Evolutionary conservation across 768 basidiomycete species (phyloP), one percentile per base, ranked within the genome.

Genomic region (Hygrophorus pudorinus): DNA sequence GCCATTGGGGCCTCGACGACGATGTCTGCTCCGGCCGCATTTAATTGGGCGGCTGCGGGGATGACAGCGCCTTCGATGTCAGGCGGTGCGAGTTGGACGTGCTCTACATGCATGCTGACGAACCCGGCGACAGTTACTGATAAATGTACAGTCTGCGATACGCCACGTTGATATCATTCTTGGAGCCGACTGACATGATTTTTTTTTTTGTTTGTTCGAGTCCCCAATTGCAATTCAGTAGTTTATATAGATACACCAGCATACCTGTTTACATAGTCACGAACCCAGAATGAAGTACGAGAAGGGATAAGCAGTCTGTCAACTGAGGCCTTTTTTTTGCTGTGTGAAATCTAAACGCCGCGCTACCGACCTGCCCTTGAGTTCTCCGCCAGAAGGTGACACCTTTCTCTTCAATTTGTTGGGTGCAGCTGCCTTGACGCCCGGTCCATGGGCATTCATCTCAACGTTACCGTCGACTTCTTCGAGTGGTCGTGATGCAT

Each of bases 391-490:
- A 11, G 77, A 73, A n/a, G 64, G 62, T 0, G 75, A 65, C 31
- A 81, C 66, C 55, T 86, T 90, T 40, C 86, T 75, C 59, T 88
- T 90, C 20, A 81, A 65, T 44, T 69, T 72, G 49, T 73, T 78
- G 3, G 64, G 69, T 57, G 60, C 70, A 53, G 51, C 61, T 3
- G 73, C 75, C 53, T 73, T 80, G 27, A 68, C 71, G 8, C 66
- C 73, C 3, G 73, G 72, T 1, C 74, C 78, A 1, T 71, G 57
- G 0, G 65, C 56, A 20, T 65, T 63, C 38, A 68, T 63, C 10
- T 81, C 75, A 14, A 79, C 76, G 46, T 85, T 87, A 40, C 78
- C 83, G 44, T 90, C 83, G 9, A 85, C 70, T 53, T 90, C 86
- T 54, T 86, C 86, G 2, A 83, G 72, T 4, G 85, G 78, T 21